These are phyloP conservation scores for Macroventuria anomochaeta DNA, from an alignment of 2,329 filamentous ascomycete species.

Conservation along the genomic window DNA sequence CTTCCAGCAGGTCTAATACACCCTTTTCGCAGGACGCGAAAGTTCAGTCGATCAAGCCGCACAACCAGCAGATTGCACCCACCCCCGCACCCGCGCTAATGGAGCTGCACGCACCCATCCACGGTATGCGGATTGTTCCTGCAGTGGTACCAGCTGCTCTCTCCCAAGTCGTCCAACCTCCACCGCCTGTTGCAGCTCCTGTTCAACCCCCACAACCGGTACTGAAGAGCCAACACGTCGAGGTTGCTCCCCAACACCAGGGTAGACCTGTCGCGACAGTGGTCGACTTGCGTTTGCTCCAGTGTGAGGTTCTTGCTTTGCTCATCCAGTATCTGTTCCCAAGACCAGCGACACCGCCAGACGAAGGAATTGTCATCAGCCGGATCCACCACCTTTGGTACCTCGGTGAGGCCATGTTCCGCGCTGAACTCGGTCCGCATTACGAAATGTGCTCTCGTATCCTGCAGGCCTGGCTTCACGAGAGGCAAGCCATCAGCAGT, in stretches of 20 bases:
- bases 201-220: conserved; percentile 26
- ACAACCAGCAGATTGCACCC: conserved; percentile 22
- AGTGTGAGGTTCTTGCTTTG: conserved; percentile 42
- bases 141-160: conserved; percentile 13
- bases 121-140: conserved; percentile 29
- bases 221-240: conserved; percentile 36
- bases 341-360: conserved; percentile 27
- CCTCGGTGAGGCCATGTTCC: conserved; percentile 33
- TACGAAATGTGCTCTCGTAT: conserved; percentile 39
- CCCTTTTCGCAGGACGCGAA: conserved; percentile 33
- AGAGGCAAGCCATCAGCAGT: conserved; percentile 39
- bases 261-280: conserved; percentile 14
- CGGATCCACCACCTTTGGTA: conserved; percentile 41
- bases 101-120: conserved; percentile 12
- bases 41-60: conserved; percentile 22
- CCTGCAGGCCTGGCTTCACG: conserved; percentile 41
- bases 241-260: conserved; percentile 18
- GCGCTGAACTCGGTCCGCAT: conserved; percentile 32
- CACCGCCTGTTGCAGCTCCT: conserved; percentile 5
- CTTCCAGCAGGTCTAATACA: conserved; percentile 39
- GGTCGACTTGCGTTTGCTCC: conserved; percentile 33
- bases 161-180: conserved; percentile 15
- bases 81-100: conserved; percentile 21
- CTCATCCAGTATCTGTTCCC: conserved; percentile 43
- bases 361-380: conserved; percentile 35